Base-by-base conservation (phyloP, 305 asterid species). In the Nicotiana rustica region DNA sequence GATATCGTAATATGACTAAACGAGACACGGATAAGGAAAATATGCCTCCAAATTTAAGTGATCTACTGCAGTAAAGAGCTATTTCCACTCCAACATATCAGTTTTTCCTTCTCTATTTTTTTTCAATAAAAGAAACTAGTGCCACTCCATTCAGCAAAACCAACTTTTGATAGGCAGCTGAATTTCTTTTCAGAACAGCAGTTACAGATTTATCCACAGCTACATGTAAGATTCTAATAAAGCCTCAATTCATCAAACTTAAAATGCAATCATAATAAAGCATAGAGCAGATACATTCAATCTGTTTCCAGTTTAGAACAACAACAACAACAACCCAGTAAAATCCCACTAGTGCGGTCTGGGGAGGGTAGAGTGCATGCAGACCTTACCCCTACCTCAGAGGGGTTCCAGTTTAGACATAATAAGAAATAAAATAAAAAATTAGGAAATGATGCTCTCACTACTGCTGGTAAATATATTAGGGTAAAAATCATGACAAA, bases 161-260 rank as follows among this genome's bases (percentile, higher is more conserved):
- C 29, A 55, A 29, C 65, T 75, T 75, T 29, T 75, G 55, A 19
- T 52, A 8, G 65, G 80, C 29, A 52, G 49, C 66, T 76, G 80
- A 52, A 55, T 76, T 76, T 76, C 80, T 76, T 76, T 29, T 76
- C 66, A 52, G 47, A 4, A 52, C 29, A 52, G 47, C 80, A 76
- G 41, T 52, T 15, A 76, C 47, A 76, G 29, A 29, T 52, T 76
- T 3, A 36, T 52, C 17, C 29, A 2, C 65, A 76, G 65, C 64
- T 75, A 64, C 80, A 29, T 76, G 47, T 31, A 76, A 76, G 66
- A 55, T 76, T 76, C 66, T 55, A 29, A 44, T 31, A 55, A 76
- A 55, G 56, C 66, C 49, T 76, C 65, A 73, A 55, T 76, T 55
- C n/a, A 64, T 10, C 66, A 31, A 76, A 55, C 66, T 55, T 76